A percentile compares a stretch with the other conserved stretches of the same genome.
Conservation (phyloP, 768 basidiomycete genomes). For the Lyophyllum shimeji region DNA sequence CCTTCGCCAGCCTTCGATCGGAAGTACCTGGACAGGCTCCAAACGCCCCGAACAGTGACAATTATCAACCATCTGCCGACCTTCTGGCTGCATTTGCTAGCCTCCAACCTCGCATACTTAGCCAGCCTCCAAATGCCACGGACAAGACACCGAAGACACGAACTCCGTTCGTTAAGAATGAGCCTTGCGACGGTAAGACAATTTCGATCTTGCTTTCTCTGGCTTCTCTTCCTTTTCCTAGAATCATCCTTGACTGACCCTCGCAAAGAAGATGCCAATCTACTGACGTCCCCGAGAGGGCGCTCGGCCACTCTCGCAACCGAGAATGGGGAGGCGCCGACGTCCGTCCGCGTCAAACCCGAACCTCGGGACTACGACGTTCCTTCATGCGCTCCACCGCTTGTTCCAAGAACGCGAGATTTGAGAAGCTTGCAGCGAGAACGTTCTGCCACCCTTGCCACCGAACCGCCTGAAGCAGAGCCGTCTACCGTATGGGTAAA, state of each 20-base stretch:
- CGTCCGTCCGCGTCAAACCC: slow-evolving; percentile 6
- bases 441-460: slow-evolving; percentile 1
- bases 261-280: no score
- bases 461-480: not conserved
- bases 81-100: slow-evolving; percentile 11
- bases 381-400: not conserved
- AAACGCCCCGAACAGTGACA: not conserved
- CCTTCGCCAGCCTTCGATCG: slow-evolving; percentile 6
- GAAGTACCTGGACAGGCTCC: not conserved
- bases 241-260: no score
- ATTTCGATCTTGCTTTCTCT: not conserved
- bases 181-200: not conserved
- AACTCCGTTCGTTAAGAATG: not conserved
- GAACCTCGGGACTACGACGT: slow-evolving; percentile 6
- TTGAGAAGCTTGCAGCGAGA: not conserved
- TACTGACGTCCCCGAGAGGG: not conserved
- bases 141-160: not conserved
- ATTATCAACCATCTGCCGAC: slow-evolving; percentile 14
- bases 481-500: not conserved
- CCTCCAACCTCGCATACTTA: slow-evolving; percentile 1
- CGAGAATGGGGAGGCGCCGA: not conserved
- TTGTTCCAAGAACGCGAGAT: not conserved
- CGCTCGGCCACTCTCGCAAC: slow-evolving; percentile 3
- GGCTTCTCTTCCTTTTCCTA: no score
- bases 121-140: not conserved